Evolutionary conservation across 129 eudicot species (phyloP).

Genomic region (Saposhnikovia divaricata): DNA sequence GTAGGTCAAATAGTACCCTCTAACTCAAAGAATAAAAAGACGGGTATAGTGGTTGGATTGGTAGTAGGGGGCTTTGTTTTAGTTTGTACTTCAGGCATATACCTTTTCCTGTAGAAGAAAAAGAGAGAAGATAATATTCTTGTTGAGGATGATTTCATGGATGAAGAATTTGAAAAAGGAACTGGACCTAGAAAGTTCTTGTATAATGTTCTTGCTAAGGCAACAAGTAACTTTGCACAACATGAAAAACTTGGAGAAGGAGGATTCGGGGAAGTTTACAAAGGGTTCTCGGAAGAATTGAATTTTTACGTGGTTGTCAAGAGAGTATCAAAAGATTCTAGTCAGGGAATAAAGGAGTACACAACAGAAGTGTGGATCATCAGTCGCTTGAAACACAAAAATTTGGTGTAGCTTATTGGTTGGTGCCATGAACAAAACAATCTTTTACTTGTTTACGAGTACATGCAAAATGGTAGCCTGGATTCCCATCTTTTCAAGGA

Average conservation of each 20-base stretch:
- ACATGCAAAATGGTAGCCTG: conserved; percentile 41
- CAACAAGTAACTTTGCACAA: conserved; percentile 32
- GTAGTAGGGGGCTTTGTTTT: background rate
- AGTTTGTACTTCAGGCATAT: background rate
- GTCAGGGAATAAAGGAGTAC: conserved; percentile 37
- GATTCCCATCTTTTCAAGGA: conserved; percentile 31
- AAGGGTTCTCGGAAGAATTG: conserved; percentile 24
- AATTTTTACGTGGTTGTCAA: conserved; percentile 24
- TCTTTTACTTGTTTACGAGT: conserved; percentile 24
- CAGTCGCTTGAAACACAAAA: conserved; percentile 28
- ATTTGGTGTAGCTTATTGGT: conserved; percentile 31
- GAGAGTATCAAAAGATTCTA: conserved; percentile 30
- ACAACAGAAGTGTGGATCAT: conserved; percentile 40
- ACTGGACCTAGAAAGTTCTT: conserved; percentile 36
- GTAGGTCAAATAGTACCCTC: background rate
- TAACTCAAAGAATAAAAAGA: background rate
- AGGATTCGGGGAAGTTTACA: conserved; percentile 34
- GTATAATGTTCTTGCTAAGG: conserved; percentile 24
- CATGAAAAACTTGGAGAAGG: conserved; percentile 47
- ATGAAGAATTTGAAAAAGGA: conserved; percentile 29
- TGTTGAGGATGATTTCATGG: background rate
- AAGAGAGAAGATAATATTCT: background rate
- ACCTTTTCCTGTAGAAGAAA: background rate
- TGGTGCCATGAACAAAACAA: conserved; percentile 33
- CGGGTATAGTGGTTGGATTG: background rate